Evolutionary conservation across 129 eudicot genomes (phyloP).

Genomic region (Flaveria sonorensis): DNA sequence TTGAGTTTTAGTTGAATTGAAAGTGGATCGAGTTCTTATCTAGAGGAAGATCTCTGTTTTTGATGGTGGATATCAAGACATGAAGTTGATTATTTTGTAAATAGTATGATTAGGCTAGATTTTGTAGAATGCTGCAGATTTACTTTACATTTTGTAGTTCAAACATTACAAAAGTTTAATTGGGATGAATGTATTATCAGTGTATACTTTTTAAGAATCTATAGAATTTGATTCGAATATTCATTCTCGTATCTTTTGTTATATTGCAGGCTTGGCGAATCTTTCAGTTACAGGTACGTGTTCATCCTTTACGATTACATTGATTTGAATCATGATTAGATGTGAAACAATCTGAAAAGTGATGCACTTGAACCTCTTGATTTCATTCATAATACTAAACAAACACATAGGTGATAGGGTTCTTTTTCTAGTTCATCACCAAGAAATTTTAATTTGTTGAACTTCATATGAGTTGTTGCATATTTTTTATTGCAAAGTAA

Average conservation of each 20-base stretch:
- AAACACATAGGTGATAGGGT: background rate
- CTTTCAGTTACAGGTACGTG: slow-evolving; percentile 74
- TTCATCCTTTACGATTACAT: slow-evolving; percentile 17
- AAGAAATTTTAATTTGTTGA: background rate
- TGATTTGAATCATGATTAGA: slow-evolving; percentile 13
- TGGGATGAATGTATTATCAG: slow-evolving; percentile 5
- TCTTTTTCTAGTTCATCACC: slow-evolving; percentile 1
- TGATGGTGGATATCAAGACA: slow-evolving; percentile 12
- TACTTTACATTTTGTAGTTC: background rate
- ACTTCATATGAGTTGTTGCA: slow-evolving; percentile 3
- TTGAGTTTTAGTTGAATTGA: slow-evolving; percentile 8
- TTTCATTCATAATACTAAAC: background rate
- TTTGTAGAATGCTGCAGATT: background rate
- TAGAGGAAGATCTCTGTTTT: slow-evolving; percentile 15
- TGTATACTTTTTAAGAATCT: background rate
- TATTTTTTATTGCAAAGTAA: too few relatives aligned
- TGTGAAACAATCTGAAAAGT: slow-evolving; percentile 25
- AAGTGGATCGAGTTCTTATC: background rate
- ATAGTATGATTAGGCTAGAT: slow-evolving; percentile 5
- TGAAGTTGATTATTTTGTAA: slow-evolving; percentile 9
- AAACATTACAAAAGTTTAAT: slow-evolving; percentile 1
- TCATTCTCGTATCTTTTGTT: slow-evolving; percentile 16
- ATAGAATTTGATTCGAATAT: slow-evolving; percentile 5
- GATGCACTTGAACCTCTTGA: background rate
- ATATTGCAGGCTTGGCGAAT: slow-evolving; percentile 80